These are phyloP conservation scores for Yamadazyma kitorensis DNA, from an alignment of 805 yeast species.

Conservation along the genomic window DNA sequence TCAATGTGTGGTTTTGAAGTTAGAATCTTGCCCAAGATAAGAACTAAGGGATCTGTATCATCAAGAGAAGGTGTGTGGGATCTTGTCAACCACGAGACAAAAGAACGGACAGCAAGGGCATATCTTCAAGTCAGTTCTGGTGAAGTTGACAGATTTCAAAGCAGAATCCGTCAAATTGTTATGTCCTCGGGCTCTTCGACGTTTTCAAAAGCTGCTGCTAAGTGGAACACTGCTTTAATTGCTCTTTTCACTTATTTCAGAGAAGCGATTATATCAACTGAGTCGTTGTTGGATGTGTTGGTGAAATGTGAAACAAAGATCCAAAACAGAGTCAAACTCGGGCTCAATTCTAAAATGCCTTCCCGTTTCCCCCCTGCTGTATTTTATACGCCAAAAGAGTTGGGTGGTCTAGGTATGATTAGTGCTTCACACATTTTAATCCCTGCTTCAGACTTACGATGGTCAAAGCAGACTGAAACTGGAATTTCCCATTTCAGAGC, in stretches of 20 bases:
- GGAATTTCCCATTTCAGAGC: conserved; percentile 93
- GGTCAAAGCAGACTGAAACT: conserved; percentile 92
- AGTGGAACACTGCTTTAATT: conserved; percentile 92
- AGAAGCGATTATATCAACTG: conserved; percentile 89
- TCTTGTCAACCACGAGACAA: conserved; percentile 62
- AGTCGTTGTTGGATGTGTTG: conserved; percentile 68
- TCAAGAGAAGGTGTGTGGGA: conserved; percentile 92
- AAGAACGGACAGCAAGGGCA: conserved; percentile 87
- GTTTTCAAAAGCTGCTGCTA: conserved; percentile 87
- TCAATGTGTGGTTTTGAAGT: conserved; percentile 96
- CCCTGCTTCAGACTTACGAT: conserved; percentile 86
- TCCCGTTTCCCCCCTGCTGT: conserved; percentile 98
- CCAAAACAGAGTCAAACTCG: conserved; percentile 92
- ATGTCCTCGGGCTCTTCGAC: conserved; percentile 97
- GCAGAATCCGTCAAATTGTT: conserved; percentile 80
- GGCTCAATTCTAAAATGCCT: conserved; percentile 97
- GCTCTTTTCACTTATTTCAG: conserved; percentile 86
- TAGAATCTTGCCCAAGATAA: conserved; percentile 72
- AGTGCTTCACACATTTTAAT: conserved; percentile 95
- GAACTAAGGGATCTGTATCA: conserved; percentile 53
- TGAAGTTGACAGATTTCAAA: conserved; percentile 76
- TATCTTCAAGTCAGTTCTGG: conserved; percentile 77
- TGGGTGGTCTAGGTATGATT: conserved; percentile 97
- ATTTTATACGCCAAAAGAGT: conserved; percentile 93
- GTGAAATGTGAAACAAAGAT: conserved; percentile 92